A percentile compares a stretch with the other conserved stretches of the same genome.
Evolutionary conservation across 2,329 filamentous ascomycete genomes (phyloP).

Genomic region (Aspergillus fijiensis): DNA sequence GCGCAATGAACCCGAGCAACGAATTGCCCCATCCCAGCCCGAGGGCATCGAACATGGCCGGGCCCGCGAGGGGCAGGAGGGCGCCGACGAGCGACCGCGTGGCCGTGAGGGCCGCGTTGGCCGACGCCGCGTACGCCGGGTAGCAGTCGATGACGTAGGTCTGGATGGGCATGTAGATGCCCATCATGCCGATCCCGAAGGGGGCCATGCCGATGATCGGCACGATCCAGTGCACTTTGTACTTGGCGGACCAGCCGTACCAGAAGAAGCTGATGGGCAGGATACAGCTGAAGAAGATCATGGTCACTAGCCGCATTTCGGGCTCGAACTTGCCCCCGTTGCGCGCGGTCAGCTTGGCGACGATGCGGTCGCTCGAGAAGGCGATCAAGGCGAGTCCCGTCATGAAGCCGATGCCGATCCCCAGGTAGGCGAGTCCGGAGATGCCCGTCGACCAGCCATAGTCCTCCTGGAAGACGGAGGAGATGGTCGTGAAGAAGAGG

Average conservation of each 20-base stretch:
- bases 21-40: slow-evolving; percentile 52
- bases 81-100: slow-evolving; percentile 57
- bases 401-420: slow-evolving; percentile 47
- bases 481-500: slow-evolving; percentile 56
- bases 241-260: slow-evolving; percentile 60
- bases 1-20: slow-evolving; percentile 55
- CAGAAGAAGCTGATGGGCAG: slow-evolving; percentile 57
- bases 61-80: slow-evolving; percentile 61
- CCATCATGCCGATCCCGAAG: slow-evolving; percentile 57
- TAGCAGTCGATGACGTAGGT: slow-evolving; percentile 63
- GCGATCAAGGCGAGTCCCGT: slow-evolving; percentile 40
- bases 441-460: slow-evolving; percentile 51
- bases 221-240: slow-evolving; percentile 57
- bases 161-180: slow-evolving; percentile 57
- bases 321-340: slow-evolving; percentile 44
- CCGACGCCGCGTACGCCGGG: slow-evolving; percentile 47
- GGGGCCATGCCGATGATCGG: slow-evolving; percentile 60
- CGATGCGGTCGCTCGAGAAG: slow-evolving; percentile 32
- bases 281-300: slow-evolving; percentile 55
- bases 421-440: slow-evolving; percentile 52
- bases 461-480: slow-evolving; percentile 48
- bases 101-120: slow-evolving; percentile 55
- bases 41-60: slow-evolving; percentile 47
- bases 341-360: slow-evolving; percentile 31
- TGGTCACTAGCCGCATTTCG: slow-evolving; percentile 54